phyloP scores from a whole-genome alignment of 495 filamentous ascomycete genomes.

The Penicillium subrubescens region DNA sequence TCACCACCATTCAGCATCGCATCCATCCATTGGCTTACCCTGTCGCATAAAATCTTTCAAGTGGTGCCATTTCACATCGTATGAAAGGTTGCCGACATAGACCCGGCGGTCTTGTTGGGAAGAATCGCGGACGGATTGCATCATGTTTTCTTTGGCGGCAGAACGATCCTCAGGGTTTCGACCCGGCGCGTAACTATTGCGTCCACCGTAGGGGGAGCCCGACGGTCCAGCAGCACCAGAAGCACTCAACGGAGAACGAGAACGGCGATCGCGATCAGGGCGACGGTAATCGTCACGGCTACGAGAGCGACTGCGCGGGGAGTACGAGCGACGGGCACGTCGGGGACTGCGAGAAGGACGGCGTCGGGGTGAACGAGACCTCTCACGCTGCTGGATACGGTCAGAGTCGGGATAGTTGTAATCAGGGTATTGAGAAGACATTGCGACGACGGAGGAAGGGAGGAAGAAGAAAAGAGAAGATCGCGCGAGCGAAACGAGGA shows the following conservation, averaged over 20 bases:
- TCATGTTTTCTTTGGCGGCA: conserved; percentile 89
- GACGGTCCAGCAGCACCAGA: conserved; percentile 69
- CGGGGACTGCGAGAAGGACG: conserved; percentile 74
- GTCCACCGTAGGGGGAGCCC: conserved; percentile 58
- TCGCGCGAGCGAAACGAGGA: conserved; percentile 3
- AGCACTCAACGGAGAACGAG: conserved; percentile 84
- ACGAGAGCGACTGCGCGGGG: conserved; percentile 88
- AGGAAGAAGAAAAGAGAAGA: conserved; percentile 1
- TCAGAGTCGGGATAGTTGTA: conserved; percentile 37
- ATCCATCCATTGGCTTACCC: conserved; percentile 60
- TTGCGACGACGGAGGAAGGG: conserved; percentile 25
- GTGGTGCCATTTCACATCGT: conserved; percentile 99
- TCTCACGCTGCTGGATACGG: conserved; percentile 75
- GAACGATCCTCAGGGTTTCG: conserved; percentile 82
- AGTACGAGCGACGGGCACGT: conserved; percentile 83
- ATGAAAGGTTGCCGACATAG: conserved; percentile 98
- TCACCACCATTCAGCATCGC: not conserved
- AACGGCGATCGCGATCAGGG: conserved; percentile 76
- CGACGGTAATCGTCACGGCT: conserved; percentile 87
- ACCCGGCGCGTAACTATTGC: conserved; percentile 61
- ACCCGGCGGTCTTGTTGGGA: conserved; percentile 98
- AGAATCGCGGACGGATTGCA: conserved; percentile 86
- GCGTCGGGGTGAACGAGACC: conserved; percentile 89
- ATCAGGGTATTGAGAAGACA: conserved; percentile 31
- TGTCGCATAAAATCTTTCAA: conserved; percentile 99